Evolutionary conservation across 768 basidiomycete species (phyloP), one percentile per base, ranked within the genome.

Genomic region (Macrocybe gigantea): DNA sequence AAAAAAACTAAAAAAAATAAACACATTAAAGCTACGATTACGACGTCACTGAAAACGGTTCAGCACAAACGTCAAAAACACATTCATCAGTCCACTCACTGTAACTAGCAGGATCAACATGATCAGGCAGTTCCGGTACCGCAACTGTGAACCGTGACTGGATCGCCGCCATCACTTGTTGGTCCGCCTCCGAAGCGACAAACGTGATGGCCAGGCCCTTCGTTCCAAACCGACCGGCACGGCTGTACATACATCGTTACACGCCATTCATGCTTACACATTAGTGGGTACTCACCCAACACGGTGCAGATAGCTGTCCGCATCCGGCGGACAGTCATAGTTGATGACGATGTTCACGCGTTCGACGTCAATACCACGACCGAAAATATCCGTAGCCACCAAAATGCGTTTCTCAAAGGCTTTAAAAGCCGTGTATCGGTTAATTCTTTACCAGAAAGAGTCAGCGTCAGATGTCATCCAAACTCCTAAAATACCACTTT

Each of bases 321-420:
- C 95, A 59, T 99, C 96, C 35, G 87, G 82, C 36, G 96, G 93
- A 53, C 88, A 93, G 61, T 99, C 96, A 63, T 99, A 99, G 69
- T 99, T 99, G 73, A 99, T 81, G 44, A 99, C 96, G 49, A 98
- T 97, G 70, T 99, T 99, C 58, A 99, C 96, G 52, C 96, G 93
- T 66, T 99, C 96, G 14, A 99, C 95, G 71, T 99, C 96, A 55
- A 99, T 99, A 55, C 95, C 96, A 66, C 96, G 91, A 51, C 96
- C 96, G 52, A 99, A 99, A 56, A 99, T 98, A 65, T 99, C 96
- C 13, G 96, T 99, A 13, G 94, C 95, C 37, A 99, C 96, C 13
- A 99, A 78, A 55, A 99, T 97, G 55, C 96, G 93, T 72, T 97
- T 99, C 74, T 99, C 96, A 56, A 99, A 99, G 12, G 91, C 90